These are phyloP conservation scores for Dioscorea dumetorum DNA, from an alignment of 106 monocot species.

Conservation along the genomic window DNA sequence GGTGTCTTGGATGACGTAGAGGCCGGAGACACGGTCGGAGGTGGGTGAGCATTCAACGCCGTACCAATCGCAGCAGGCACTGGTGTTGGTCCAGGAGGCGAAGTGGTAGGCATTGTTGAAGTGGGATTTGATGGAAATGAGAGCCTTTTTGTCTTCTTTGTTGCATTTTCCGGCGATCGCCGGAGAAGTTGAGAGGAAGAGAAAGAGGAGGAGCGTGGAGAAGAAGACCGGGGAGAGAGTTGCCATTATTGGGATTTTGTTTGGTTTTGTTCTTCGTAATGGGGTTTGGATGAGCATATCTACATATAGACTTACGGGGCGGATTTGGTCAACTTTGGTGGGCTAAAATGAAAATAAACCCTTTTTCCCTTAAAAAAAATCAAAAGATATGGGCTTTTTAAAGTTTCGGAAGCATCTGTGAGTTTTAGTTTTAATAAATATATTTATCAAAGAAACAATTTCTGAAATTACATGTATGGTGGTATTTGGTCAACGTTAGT, in stretches of 20 bases:
- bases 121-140: slow-evolving; percentile 32
- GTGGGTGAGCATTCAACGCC: slow-evolving; percentile 23
- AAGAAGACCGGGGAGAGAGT: background rate
- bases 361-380: too few species aligned
- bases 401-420: too few species aligned
- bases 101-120: slow-evolving; percentile 30
- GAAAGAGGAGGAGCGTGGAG: slow-evolving; percentile 1
- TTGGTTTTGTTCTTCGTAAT: too few species aligned
- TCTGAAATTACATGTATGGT: too few species aligned
- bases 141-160: slow-evolving; percentile 28
- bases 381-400: too few species aligned
- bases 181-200: background rate
- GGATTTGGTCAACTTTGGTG: too few species aligned
- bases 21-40: slow-evolving; percentile 31
- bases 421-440: too few species aligned
- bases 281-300: too few species aligned
- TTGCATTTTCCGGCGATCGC: slow-evolving; percentile 18
- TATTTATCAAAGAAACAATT: too few species aligned
- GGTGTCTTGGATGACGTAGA: slow-evolving; percentile 15
- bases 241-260: background rate
- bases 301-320: too few species aligned
- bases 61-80: slow-evolving; percentile 49
- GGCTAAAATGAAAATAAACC: too few species aligned
- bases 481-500: too few species aligned
- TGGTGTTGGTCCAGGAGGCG: slow-evolving; percentile 29